phyloP scores from a whole-genome alignment of 2,329 filamentous ascomycete species.

The Fonsecaea erecta region DNA sequence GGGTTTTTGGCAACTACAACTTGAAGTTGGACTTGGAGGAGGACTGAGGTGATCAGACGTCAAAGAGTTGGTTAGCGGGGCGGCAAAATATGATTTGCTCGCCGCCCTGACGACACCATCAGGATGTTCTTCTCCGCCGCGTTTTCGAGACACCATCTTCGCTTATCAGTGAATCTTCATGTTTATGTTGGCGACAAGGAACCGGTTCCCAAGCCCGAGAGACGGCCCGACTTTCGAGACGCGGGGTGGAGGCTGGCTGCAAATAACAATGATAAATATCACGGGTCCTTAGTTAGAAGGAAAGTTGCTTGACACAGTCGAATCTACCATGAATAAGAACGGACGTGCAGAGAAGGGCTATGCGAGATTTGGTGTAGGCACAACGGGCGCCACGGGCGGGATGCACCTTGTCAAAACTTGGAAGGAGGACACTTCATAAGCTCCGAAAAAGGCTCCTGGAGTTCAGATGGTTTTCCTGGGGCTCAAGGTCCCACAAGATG shows the following conservation, averaged over 20 bases:
- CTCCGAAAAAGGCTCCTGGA: not conserved
- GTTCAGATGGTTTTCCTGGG: constrained; percentile 1
- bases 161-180: constrained; percentile 18
- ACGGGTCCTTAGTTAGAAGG: not conserved
- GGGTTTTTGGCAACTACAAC: constrained; percentile 11
- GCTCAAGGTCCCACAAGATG: constrained; percentile 3
- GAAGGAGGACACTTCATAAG: not conserved
- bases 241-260: not conserved
- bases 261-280: constrained; percentile 6
- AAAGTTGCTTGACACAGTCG: not conserved
- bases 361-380: constrained; percentile 9
- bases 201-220: constrained; percentile 4
- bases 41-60: constrained; percentile 27
- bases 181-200: not conserved
- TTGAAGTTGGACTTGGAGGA: constrained; percentile 23
- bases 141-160: constrained; percentile 32
- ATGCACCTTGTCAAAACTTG: constrained; percentile 5
- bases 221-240: not conserved
- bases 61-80: constrained; percentile 17
- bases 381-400: constrained; percentile 9
- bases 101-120: constrained; percentile 18
- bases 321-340: constrained; percentile 10
- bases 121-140: constrained; percentile 21
- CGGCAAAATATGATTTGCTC: constrained; percentile 24
- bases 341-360: not conserved